Base-by-base conservation (phyloP, 2,329 filamentous ascomycete species). In the Pseudogymnoascus sp. region DNA sequence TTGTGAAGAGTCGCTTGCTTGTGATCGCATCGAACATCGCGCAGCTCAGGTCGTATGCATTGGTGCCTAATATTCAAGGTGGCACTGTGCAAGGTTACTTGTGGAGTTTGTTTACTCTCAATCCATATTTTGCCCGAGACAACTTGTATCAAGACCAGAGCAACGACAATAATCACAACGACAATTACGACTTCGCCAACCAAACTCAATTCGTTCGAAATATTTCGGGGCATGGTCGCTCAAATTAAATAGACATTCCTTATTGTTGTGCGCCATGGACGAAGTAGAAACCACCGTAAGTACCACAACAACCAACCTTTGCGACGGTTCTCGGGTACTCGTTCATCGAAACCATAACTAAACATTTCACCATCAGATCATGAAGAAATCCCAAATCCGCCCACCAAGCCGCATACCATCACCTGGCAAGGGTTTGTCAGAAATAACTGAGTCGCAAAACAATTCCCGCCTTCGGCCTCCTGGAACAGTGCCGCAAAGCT, bases 401-500 rank as follows among this genome's bases (percentile, higher is more conserved):
- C 67, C 62, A 60, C 68, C 70, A 43, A 66, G 60, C 60, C 64
- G 64, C 43, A 67, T 71, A 14, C 64, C 65, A 15, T 70, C 69
- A 33, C 72, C 70, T 53, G 67, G 60, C 38, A 69, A 67, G 61
- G 73, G 74, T 3, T 76, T 86, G 14, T 72, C 77, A 8, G 83
- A 86, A 68, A 80, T 83, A 66, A 79, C 75, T 68, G 81, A 85
- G 6, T 85, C 83, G n/a, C 82, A 86, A 68, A 77, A 75, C 72
- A 87, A 87, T 69, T 72, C 78, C 43, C 80, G 83, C 58, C 71
- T 74, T 9, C 79, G 78, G 58, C 71, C 73, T 1, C 70, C 76
- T 11, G 47, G 58, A 20, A 59, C 39, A 59, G 35, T 33, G 39
- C 47, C 37, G 12, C 22, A 36, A 30, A 30, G 47, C 20, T 62